phyloP scores from a whole-genome alignment of 192 early-diverging fungal species.

The Oehlia diaphana region DNA sequence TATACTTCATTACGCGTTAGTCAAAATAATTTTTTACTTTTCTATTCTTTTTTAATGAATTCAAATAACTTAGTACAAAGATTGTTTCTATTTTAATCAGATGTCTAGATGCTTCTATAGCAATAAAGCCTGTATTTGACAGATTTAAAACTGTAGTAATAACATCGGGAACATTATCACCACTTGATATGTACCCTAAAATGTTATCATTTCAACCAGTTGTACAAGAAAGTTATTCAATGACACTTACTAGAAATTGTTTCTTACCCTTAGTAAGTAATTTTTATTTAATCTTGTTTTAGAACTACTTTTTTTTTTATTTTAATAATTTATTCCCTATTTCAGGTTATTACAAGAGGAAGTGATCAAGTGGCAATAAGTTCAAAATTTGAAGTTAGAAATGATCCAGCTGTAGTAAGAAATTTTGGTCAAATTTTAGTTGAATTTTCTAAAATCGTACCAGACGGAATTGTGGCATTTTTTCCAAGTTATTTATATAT shows the following conservation, averaged over 20 bases:
- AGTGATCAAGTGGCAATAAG: slow-evolving; percentile 98
- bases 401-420: slow-evolving; percentile 96
- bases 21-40: not conserved
- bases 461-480: slow-evolving; percentile 97
- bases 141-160: slow-evolving; percentile 95
- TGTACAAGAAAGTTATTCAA: slow-evolving; percentile 92
- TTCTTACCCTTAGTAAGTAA: slow-evolving; percentile 88
- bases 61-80: not conserved
- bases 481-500: slow-evolving; percentile 99
- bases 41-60: not conserved
- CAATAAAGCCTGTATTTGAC: slow-evolving; percentile 95
- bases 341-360: slow-evolving; percentile 88
- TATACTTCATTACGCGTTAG: slow-evolving; percentile 81
- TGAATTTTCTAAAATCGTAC: slow-evolving; percentile 90
- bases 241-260: slow-evolving; percentile 92
- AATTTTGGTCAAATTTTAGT: slow-evolving; percentile 98
- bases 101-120: slow-evolving; percentile 95
- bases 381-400: slow-evolving; percentile 97
- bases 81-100: slow-evolving; percentile 38
- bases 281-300: not conserved
- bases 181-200: slow-evolving; percentile 96
- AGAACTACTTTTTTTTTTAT: not conserved
- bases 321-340: not conserved
- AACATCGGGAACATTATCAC: slow-evolving; percentile 99
- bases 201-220: slow-evolving; percentile 87